Base-by-base conservation (phyloP, 352 stramenopile species). In the Pythium brachiatum region DNA sequence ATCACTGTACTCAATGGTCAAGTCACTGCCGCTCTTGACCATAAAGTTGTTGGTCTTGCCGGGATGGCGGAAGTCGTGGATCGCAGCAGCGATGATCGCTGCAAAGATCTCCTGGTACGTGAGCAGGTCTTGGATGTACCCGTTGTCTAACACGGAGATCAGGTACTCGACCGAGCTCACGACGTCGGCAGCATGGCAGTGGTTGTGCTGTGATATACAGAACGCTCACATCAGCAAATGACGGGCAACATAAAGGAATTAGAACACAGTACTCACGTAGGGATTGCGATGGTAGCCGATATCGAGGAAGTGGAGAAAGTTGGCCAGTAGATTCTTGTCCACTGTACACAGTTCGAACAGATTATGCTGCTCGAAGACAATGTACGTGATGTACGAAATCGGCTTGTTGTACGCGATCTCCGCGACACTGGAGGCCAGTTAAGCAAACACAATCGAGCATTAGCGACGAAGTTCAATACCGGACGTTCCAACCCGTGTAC, bases 41-140 rank as follows among this genome's bases (percentile, higher is more conserved):
- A 93, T 83, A 29, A 93, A 95, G 60, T 90, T 91, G 69, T 96
- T 94, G 50, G 83, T 92, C 44, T 92, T 93, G 20, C 84, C 88
- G 0, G 85, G 83, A 31, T 96, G 88, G 0, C 81, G 73, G 55
- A 95, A 94, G 36, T 94, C 86, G 54, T 95, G 88, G 44, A 95
- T 88, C 1, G 88, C 86, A 0, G 87, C 88, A 9, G 83, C 86
- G 29, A 96, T 70, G 12, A 93, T 86, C 20, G 81, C 81, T 1
- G 84, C 84, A 56, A 92, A 90, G 25, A 94, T 83, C 56, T 94
- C 84, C 58, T 90, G 82, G 48, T 86, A 86, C 7, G 83, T 94
- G 48, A 94, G 76, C 36, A 90, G 60, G 29, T 91, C 83, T 26
- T 89, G 82, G 64, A 94, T 86, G 62, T 87, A 90, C 16, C 82